A percentile compares a stretch with the other conserved stretches of the same genome.
Conservation (phyloP, 345 rosid species). For the Linum tenue region DNA sequence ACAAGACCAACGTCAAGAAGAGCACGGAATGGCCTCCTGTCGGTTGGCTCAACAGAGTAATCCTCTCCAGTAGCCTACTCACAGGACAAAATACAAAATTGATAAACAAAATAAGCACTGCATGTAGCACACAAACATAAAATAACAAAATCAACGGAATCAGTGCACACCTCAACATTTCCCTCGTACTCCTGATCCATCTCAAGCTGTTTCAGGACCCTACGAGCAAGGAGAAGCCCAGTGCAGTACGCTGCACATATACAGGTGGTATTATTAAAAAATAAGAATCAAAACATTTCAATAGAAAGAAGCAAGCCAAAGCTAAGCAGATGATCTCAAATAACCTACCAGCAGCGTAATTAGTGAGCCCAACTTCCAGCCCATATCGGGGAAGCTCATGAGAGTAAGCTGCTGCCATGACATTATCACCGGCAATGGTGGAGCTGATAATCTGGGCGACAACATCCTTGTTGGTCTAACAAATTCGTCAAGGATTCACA, state of each 20-base stretch:
- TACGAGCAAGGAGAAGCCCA: conserved; percentile 67
- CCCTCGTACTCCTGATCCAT: conserved; percentile 66
- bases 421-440: conserved; percentile 48
- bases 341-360: conserved; percentile 60
- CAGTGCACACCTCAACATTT: conserved; percentile 43
- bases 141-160: not conserved
- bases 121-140: not conserved
- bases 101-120: not conserved
- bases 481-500: conserved; percentile 10
- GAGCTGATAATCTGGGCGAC: conserved; percentile 49
- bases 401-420: conserved; percentile 54
- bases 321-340: not conserved
- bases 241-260: conserved; percentile 48
- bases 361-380: conserved; percentile 57
- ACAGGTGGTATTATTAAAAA: no score
- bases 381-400: conserved; percentile 61
- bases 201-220: conserved; percentile 53
- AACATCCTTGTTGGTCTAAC: conserved; percentile 57
- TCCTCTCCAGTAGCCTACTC: conserved; percentile 74
- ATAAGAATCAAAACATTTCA: not conserved
- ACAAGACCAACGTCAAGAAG: conserved; percentile 76
- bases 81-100: not conserved
- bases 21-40: conserved; percentile 72
- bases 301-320: not conserved
- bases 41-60: conserved; percentile 57